Evolutionary conservation across 495 filamentous ascomycete species (phyloP), one percentile per base, ranked within the genome.

Genomic region (Amorphotheca resinae): DNA sequence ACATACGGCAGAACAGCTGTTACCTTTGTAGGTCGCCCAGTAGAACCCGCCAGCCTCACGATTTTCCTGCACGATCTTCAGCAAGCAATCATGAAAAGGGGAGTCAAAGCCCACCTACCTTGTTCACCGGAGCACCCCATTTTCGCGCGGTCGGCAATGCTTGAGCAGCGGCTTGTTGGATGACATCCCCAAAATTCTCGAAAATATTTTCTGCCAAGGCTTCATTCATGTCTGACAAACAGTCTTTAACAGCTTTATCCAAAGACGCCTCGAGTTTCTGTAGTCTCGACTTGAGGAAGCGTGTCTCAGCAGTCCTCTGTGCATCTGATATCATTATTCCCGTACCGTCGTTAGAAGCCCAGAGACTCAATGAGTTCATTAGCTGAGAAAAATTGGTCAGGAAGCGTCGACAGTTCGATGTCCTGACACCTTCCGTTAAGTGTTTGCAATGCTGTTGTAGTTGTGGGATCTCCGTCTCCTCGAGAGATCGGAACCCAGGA

Each of bases 1-100:
- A n/a, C n/a, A n/a, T n/a, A n/a, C n/a, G n/a, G n/a, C n/a, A n/a
- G n/a, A n/a, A n/a, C n/a, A n/a, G n/a, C n/a, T n/a, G n/a, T n/a
- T n/a, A n/a, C 34, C 80, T 56, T 72, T 76, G 49, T 82, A 84
- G 0, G 79, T 80, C 2, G 59, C 18, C 65, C 65, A 81, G 23
- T 49, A 46, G 15, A 72, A 50, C 4, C 74, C 77, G 20, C 74
- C 71, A n/a, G 49, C 45, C 34, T 39, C 26, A 22, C 58, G 56
- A 44, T 64, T 59, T 26, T 54, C 61, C 9, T n/a, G n/a, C n/a
- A n/a, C n/a, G n/a, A n/a, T n/a, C n/a, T n/a, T n/a, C n/a, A n/a
- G n/a, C n/a, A n/a, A n/a, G n/a, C n/a, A n/a, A n/a, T n/a, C n/a
- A n/a, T n/a, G n/a, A n/a, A n/a, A n/a, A n/a, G n/a, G n/a, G n/a